These are phyloP conservation scores for Coemansia sp. DNA, from an alignment of 192 early-diverging fungal species.

Conservation along the genomic window DNA sequence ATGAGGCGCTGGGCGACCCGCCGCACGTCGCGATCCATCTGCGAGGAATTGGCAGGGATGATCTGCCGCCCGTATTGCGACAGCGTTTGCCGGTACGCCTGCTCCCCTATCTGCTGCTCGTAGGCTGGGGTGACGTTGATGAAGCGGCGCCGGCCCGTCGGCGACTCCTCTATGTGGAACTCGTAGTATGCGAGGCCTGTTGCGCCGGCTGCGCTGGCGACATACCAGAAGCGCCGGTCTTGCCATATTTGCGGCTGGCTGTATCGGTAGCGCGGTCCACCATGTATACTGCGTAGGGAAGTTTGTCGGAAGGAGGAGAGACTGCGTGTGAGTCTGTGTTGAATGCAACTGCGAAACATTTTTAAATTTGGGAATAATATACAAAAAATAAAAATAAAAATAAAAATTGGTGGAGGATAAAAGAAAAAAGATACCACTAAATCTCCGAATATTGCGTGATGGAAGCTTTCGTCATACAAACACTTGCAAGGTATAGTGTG, in stretches of 20 bases:
- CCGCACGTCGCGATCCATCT: slow-evolving; percentile 61
- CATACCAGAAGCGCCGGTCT: slow-evolving; percentile 33
- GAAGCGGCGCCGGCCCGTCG: slow-evolving; percentile 52
- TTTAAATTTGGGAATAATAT: neutral
- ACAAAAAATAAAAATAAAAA: neutral
- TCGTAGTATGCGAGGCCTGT: slow-evolving; percentile 36
- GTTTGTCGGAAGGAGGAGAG: neutral
- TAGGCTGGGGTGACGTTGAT: slow-evolving; percentile 36
- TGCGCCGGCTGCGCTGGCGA: slow-evolving; percentile 9
- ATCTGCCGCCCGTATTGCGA: slow-evolving; percentile 62
- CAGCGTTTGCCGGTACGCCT: slow-evolving; percentile 75
- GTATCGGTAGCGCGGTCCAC: slow-evolving; percentile 1
- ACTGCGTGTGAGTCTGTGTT: neutral
- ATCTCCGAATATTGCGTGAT: no score
- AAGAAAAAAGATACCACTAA: no score
- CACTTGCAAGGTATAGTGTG: neutral
- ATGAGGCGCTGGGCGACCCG: slow-evolving; percentile 73
- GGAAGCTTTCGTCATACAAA: neutral
- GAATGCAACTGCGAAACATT: neutral
- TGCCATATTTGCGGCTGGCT: slow-evolving; percentile 15
- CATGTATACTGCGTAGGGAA: slow-evolving; percentile 4
- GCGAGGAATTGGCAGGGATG: slow-evolving; percentile 64
- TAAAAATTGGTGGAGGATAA: neutral
- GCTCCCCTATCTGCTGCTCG: slow-evolving; percentile 57
- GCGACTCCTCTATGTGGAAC: slow-evolving; percentile 43